Conservation (phyloP, 2,329 filamentous ascomycete genomes). For the Hirsutella rhossiliensis region DNA sequence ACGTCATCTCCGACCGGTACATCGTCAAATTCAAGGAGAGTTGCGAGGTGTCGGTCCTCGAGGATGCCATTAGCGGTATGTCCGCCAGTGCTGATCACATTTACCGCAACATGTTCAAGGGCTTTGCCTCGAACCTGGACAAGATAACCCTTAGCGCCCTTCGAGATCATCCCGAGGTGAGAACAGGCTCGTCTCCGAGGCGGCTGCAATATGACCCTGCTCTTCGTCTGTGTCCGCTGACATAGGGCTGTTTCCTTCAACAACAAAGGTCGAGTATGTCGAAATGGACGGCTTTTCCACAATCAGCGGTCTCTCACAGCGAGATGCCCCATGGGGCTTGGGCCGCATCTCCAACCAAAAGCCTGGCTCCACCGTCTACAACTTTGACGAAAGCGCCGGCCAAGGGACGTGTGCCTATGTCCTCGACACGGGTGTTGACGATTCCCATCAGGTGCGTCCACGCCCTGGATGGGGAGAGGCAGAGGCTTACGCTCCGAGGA, state of each 20-base stretch:
- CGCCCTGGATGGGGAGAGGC: neutral
- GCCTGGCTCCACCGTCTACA: constrained; percentile 13
- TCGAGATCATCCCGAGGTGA: constrained; percentile 12
- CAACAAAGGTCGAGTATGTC: constrained; percentile 20
- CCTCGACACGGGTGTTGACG: constrained; percentile 27
- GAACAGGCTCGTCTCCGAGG: neutral
- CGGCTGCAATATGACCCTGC: too few relatives aligned
- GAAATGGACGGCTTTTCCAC: constrained; percentile 19
- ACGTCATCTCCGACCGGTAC: constrained; percentile 13
- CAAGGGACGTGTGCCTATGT: constrained; percentile 26
- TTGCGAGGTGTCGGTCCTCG: constrained; percentile 4
- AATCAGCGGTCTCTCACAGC: constrained; percentile 12
- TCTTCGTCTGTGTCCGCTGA: neutral
- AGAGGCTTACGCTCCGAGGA: neutral
- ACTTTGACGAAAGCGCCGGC: constrained; percentile 17
- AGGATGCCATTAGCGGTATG: constrained; percentile 7
- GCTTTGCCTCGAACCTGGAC: constrained; percentile 12
- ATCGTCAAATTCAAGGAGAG: constrained; percentile 15
- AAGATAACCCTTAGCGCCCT: constrained; percentile 6
- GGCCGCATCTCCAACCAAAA: constrained; percentile 19
- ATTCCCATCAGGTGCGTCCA: constrained; percentile 18
- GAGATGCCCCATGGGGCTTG: constrained; percentile 22
- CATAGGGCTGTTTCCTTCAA: neutral
- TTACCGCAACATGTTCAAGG: constrained; percentile 11
- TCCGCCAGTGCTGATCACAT: constrained; percentile 10